phyloP scores from a whole-genome alignment of 83 land plant genomes.

The Picea mariana region DNA sequence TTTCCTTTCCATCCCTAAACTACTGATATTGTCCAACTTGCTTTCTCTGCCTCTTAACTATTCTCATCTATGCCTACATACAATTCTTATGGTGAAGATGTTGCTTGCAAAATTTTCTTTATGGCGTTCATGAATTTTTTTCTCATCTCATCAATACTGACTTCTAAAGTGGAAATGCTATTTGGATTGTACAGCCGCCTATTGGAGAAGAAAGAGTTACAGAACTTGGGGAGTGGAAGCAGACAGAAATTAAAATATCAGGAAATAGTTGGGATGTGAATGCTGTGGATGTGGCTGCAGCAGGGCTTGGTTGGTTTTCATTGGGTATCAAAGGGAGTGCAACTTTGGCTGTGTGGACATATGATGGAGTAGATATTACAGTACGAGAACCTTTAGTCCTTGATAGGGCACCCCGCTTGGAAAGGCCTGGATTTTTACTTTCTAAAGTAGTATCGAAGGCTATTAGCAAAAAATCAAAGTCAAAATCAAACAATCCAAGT shows the following conservation, averaged over 20 bases:
- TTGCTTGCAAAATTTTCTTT: too few species aligned
- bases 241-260: constrained; percentile 41
- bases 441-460: too few species aligned
- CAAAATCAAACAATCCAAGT: too few species aligned
- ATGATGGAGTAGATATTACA: constrained; percentile 61
- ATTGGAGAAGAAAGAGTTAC: constrained; percentile 62
- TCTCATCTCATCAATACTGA: too few species aligned
- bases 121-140: too few species aligned
- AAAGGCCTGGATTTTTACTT: constrained; percentile 16
- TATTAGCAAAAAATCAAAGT: too few species aligned
- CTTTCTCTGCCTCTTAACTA: too few species aligned
- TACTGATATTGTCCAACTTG: too few species aligned
- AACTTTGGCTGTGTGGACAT: constrained; percentile 66
- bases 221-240: constrained; percentile 71
- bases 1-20: too few species aligned
- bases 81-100: too few species aligned
- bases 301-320: constrained; percentile 81
- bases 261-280: constrained; percentile 68
- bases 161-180: too few species aligned
- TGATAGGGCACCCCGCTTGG: constrained; percentile 47
- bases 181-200: constrained; percentile 56
- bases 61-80: too few species aligned
- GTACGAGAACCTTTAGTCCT: constrained; percentile 51
- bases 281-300: constrained; percentile 62
- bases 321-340: constrained; percentile 73